phyloP scores from a whole-genome alignment of 2,329 filamentous ascomycete genomes.

The Botrytis squamosa region DNA sequence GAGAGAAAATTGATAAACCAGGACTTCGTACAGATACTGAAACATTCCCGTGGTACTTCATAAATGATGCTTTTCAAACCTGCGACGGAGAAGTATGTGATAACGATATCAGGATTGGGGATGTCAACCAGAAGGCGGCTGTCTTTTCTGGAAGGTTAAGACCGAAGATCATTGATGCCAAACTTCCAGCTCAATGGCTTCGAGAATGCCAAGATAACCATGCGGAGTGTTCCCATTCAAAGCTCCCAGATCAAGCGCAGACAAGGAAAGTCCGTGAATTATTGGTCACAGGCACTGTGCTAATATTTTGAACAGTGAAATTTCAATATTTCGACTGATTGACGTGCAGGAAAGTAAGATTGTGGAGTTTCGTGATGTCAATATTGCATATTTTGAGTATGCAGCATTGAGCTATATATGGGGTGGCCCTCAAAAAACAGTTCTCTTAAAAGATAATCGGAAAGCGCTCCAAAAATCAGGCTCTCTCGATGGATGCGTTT shows the following conservation, averaged over 20 bases:
- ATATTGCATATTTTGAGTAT: conserved; percentile 22
- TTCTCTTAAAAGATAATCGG: background rate
- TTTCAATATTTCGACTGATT: conserved; percentile 2
- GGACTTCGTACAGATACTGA: background rate
- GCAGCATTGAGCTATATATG: conserved; percentile 26
- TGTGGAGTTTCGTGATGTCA: conserved; percentile 11
- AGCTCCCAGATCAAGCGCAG: background rate
- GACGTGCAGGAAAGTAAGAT: conserved; percentile 17
- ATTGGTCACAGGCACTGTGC: background rate
- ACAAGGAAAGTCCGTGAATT: background rate
- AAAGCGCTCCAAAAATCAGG: background rate
- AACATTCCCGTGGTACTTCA: background rate
- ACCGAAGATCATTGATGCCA: background rate
- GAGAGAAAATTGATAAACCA: background rate
- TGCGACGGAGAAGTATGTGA: background rate
- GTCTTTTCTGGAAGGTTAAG: background rate
- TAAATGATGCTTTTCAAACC: background rate
- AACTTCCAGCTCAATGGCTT: background rate
- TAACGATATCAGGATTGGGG: background rate
- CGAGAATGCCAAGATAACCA: background rate
- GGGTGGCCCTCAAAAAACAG: conserved; percentile 18
- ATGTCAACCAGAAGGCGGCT: background rate
- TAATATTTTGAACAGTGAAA: background rate
- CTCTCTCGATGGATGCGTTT: background rate
- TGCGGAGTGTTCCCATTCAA: background rate